Conservation (phyloP, 768 basidiomycete genomes). For the Lactifluus subvellereus region DNA sequence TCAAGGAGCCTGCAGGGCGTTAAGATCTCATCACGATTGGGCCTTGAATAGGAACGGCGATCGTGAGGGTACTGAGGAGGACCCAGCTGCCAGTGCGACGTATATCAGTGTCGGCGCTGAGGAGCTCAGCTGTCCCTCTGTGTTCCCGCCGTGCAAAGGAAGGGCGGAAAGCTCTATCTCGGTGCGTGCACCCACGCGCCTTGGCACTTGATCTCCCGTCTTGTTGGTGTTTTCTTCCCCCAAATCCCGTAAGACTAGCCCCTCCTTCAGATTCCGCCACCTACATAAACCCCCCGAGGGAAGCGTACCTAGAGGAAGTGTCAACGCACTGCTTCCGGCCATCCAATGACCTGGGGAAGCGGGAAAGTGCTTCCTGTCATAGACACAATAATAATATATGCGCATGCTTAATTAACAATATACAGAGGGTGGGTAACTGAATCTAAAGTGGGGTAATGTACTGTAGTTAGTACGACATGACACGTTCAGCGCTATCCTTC, state of each 20-base stretch:
- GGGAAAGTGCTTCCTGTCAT: neutral
- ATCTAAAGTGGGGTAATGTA: neutral
- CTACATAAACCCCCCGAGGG: constrained; percentile 12
- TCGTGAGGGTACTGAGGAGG: neutral
- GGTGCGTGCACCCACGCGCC: constrained; percentile 4
- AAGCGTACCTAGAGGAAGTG: constrained; percentile 20
- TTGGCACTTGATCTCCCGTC: neutral
- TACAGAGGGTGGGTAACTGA: neutral
- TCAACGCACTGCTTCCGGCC: constrained; percentile 22
- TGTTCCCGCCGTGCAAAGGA: constrained; percentile 20
- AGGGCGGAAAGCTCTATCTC: constrained; percentile 21
- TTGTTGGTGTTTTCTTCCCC: neutral
- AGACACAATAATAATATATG: neutral
- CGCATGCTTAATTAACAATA: neutral
- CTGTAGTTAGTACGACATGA: neutral
- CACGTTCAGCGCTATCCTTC: neutral
- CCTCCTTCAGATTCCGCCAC: neutral
- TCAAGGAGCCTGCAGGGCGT: constrained; percentile 5
- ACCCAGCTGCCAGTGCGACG: no score
- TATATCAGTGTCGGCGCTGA: constrained; percentile 5
- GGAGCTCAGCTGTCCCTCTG: constrained; percentile 18
- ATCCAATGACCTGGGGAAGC: constrained; percentile 14
- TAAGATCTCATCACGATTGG: constrained; percentile 1
- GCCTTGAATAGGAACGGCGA: neutral
- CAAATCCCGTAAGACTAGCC: constrained; percentile 4